Evolutionary conservation across 441 rosid genomes (phyloP).

Genomic region (Omphalea diandra): DNA sequence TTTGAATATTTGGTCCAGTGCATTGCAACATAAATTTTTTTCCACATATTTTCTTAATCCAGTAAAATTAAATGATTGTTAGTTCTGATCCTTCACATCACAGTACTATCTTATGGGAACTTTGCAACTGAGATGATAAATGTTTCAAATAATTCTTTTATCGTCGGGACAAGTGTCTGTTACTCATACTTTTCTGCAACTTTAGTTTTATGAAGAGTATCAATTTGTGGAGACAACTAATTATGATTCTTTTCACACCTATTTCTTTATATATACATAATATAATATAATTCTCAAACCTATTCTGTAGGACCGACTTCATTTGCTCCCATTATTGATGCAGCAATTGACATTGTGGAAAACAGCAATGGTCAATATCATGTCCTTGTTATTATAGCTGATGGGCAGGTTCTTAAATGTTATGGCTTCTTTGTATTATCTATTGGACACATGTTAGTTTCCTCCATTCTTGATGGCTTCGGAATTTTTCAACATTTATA

Average conservation of each 20-base stretch:
- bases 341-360: conserved; percentile 82
- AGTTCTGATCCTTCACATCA: not conserved
- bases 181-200: not conserved
- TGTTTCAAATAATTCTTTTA: not conserved
- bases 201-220: not conserved
- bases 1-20: not conserved
- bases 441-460: conserved; percentile 2
- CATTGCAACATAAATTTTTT: not conserved
- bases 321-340: conserved; percentile 84
- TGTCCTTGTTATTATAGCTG: conserved; percentile 89
- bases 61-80: not conserved
- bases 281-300: too few relatives aligned
- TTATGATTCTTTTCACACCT: conserved; percentile 6
- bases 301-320: conserved; percentile 89
- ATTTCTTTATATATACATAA: too few relatives aligned
- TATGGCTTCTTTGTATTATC: not conserved
- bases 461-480: not conserved
- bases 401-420: conserved; percentile 65
- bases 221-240: not conserved
- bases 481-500: not conserved
- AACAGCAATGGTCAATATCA: conserved; percentile 76
- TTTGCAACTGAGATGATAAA: not conserved
- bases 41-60: not conserved
- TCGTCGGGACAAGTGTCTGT: not conserved
- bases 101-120: not conserved